phyloP scores from a whole-genome alignment of 495 filamentous ascomycete genomes.

The Hypoxylon intermedium region DNA sequence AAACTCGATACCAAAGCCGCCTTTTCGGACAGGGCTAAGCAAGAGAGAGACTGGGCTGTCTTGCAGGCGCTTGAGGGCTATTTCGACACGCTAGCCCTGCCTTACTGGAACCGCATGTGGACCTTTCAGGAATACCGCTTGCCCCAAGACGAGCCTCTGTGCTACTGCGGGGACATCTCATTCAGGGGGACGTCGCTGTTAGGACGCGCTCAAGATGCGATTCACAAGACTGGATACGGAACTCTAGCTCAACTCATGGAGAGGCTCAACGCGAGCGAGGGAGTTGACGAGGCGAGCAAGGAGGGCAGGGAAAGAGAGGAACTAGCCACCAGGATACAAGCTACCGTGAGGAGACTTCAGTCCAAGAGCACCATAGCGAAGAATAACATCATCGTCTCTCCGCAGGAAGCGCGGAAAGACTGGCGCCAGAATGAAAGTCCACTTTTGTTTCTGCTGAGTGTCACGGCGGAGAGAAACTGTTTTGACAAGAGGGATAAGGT shows the following conservation, averaged over 20 bases:
- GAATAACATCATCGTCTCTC: constrained; percentile 6
- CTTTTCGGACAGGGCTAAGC: neutral
- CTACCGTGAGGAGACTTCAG: neutral
- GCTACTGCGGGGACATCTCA: constrained; percentile 4
- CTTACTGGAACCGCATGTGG: constrained; percentile 17
- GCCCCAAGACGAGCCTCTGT: constrained; percentile 3
- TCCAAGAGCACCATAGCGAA: neutral
- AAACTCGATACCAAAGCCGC: constrained; percentile 4
- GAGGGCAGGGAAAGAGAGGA: neutral
- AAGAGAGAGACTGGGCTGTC: neutral
- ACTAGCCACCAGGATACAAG: neutral
- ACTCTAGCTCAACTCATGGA: constrained; percentile 1
- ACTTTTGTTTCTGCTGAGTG: neutral
- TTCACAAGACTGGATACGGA: neutral
- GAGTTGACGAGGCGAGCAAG: neutral
- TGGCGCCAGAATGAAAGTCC: constrained; percentile 2
- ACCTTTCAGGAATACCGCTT: constrained; percentile 13
- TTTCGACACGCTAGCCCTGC: constrained; percentile 1
- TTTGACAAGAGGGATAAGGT: constrained; percentile 10
- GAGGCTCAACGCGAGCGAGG: neutral
- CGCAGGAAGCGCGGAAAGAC: neutral
- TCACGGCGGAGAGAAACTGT: constrained; percentile 5
- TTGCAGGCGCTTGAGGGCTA: constrained; percentile 11
- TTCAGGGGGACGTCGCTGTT: constrained; percentile 1
- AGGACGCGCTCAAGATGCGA: neutral